These are phyloP conservation scores for Xylariaceae sp. DNA, from an alignment of 2,329 filamentous ascomycete genomes.

Conservation along the genomic window DNA sequence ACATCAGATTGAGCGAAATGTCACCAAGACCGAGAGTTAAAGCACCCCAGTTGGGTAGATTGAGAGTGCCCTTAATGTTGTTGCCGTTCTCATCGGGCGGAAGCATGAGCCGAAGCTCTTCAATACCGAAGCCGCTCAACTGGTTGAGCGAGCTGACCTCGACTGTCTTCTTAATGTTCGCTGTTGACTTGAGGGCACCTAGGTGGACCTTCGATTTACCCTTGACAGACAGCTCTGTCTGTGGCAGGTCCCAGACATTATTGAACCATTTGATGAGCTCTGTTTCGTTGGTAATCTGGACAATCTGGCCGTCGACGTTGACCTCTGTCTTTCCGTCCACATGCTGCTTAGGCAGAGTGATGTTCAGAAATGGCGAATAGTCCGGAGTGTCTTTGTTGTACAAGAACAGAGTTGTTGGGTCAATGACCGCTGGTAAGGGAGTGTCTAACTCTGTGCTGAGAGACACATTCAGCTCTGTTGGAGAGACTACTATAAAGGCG, in stretches of 20 bases:
- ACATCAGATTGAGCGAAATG: slow-evolving; percentile 39
- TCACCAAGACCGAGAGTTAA: slow-evolving; percentile 42
- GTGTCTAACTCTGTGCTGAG: slow-evolving; percentile 34
- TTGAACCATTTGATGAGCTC: slow-evolving; percentile 37
- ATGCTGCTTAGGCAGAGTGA: slow-evolving; percentile 28
- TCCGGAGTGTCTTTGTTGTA: slow-evolving; percentile 35
- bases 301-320: slow-evolving; percentile 29
- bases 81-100: slow-evolving; percentile 32
- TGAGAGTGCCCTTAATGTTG: slow-evolving; percentile 39
- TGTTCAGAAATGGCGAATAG: slow-evolving; percentile 25
- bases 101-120: slow-evolving; percentile 32
- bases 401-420: slow-evolving; percentile 34
- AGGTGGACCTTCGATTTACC: slow-evolving; percentile 35
- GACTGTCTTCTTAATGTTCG: slow-evolving; percentile 38
- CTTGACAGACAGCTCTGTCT: slow-evolving; percentile 32
- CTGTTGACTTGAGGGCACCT: slow-evolving; percentile 32
- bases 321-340: slow-evolving; percentile 34
- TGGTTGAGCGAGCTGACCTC: slow-evolving; percentile 34
- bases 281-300: slow-evolving; percentile 32
- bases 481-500: slow-evolving; percentile 29
- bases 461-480: slow-evolving; percentile 30
- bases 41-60: slow-evolving; percentile 40
- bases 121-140: slow-evolving; percentile 34
- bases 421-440: slow-evolving; percentile 32
- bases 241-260: slow-evolving; percentile 33